Evolutionary conservation across 768 basidiomycete species (phyloP).

Genomic region (Rhodotorula sphaerocarpa): DNA sequence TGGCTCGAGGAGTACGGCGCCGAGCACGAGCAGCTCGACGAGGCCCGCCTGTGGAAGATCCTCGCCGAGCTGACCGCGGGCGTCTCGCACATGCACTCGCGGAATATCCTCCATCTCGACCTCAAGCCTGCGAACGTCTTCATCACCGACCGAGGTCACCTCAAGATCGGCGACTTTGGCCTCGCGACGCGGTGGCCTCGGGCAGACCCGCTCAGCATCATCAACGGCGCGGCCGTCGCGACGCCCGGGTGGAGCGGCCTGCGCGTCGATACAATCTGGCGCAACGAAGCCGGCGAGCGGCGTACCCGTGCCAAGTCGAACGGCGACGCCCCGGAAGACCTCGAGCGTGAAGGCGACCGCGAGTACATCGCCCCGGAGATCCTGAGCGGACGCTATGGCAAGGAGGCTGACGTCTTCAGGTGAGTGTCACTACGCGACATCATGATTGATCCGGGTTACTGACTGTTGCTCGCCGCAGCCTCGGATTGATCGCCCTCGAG

Average conservation of each 20-base stretch:
- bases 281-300: slow-evolving; percentile 24
- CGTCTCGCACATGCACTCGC: slow-evolving; percentile 76
- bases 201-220: slow-evolving; percentile 43
- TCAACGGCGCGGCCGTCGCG: slow-evolving; percentile 35
- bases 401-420: slow-evolving; percentile 95
- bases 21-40: slow-evolving; percentile 70
- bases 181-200: slow-evolving; percentile 94
- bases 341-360: slow-evolving; percentile 95
- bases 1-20: slow-evolving; percentile 87
- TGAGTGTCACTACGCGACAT: slow-evolving; percentile 45
- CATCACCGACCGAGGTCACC: slow-evolving; percentile 70
- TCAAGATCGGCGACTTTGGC: slow-evolving; percentile 97
- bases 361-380: slow-evolving; percentile 95
- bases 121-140: slow-evolving; percentile 97
- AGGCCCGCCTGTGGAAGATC: slow-evolving; percentile 93
- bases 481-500: slow-evolving; percentile 94
- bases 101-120: slow-evolving; percentile 86
- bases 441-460: not conserved
- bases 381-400: slow-evolving; percentile 79
- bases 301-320: slow-evolving; percentile 35
- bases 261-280: slow-evolving; percentile 21
- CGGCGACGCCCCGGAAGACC: slow-evolving; percentile 35
- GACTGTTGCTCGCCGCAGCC: slow-evolving; percentile 49
- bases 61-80: slow-evolving; percentile 81
- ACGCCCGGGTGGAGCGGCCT: slow-evolving; percentile 42